Percentiles rank a stretch among this genome's conserved stretches.
Evolutionary conservation across 1,284 basidiomycete species (phyloP).

Genomic region (Vanrija humicola): DNA sequence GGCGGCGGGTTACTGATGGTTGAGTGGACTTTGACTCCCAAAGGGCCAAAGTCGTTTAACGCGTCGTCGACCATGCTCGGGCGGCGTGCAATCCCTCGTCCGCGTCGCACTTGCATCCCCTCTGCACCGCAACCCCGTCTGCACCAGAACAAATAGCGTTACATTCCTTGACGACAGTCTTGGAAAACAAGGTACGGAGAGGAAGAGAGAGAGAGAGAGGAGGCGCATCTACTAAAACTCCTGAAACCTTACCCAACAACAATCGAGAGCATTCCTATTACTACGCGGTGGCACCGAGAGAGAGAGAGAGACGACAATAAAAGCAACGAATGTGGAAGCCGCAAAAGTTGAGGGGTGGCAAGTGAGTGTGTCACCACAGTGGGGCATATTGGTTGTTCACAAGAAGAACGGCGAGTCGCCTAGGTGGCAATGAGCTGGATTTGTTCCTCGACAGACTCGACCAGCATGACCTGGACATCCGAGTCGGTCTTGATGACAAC

Average conservation of each 20-base stretch:
- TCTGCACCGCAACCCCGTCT: neutral
- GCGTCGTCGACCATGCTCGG: no score
- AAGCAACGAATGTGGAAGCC: neutral
- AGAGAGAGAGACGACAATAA: neutral
- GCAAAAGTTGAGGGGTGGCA: no score
- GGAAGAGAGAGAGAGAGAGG: neutral
- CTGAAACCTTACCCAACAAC: constrained; percentile 1
- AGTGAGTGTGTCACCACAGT: no score
- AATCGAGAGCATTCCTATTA: neutral
- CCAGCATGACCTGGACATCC: constrained; percentile 43
- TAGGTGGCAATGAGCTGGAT: constrained; percentile 19
- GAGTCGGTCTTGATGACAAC: constrained; percentile 39
- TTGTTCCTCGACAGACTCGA: constrained; percentile 22
- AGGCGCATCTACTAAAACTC: neutral
- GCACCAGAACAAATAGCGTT: constrained; percentile 1
- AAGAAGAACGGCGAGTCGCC: neutral
- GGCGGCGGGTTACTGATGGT: no score
- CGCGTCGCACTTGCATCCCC: no score
- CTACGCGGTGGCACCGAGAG: neutral
- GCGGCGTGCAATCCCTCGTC: no score
- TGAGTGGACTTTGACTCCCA: no score
- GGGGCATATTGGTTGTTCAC: no score
- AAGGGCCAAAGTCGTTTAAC: no score
- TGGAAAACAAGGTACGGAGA: neutral
- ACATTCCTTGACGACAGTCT: constrained; percentile 1